phyloP scores from a whole-genome alignment of 2,329 filamentous ascomycete species.

The Xylaria polymorpha region DNA sequence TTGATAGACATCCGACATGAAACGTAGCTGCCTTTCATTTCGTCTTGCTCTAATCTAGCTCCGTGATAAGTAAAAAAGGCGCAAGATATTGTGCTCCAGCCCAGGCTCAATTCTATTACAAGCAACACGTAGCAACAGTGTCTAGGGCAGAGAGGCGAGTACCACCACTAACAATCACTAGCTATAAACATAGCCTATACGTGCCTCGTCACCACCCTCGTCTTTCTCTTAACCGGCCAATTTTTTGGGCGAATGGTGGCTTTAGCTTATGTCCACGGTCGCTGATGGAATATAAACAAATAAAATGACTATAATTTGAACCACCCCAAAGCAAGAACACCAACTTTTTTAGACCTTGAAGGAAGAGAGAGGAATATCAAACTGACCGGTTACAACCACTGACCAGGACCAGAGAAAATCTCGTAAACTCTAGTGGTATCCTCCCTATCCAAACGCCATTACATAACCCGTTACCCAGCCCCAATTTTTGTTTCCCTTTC shows the following conservation, averaged over 20 bases:
- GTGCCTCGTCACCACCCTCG: background rate
- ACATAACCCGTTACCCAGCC: slow-evolving; percentile 34
- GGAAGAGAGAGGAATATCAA: background rate
- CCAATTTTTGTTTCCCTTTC: slow-evolving; percentile 24
- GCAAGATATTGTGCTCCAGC: background rate
- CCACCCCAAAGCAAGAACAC: background rate
- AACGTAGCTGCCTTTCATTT: background rate
- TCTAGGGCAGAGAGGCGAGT: slow-evolving; percentile 7
- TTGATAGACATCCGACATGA: background rate
- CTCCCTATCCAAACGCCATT: slow-evolving; percentile 51
- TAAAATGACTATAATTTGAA: slow-evolving; percentile 12
- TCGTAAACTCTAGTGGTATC: slow-evolving; percentile 55
- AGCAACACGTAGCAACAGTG: background rate
- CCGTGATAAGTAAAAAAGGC: background rate
- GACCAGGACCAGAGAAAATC: slow-evolving; percentile 15
- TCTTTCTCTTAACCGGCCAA: background rate
- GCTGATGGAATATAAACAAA: slow-evolving; percentile 21
- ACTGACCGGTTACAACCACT: slow-evolving; percentile 1
- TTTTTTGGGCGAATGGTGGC: background rate
- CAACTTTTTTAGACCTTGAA: slow-evolving; percentile 15
- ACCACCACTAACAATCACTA: background rate
- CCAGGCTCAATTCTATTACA: background rate
- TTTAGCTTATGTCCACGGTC: slow-evolving; percentile 6
- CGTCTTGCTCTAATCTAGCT: slow-evolving; percentile 4
- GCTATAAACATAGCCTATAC: background rate